Evolutionary conservation across 192 early-diverging fungal species (phyloP).

Genomic region (Umbelopsis sp.): DNA sequence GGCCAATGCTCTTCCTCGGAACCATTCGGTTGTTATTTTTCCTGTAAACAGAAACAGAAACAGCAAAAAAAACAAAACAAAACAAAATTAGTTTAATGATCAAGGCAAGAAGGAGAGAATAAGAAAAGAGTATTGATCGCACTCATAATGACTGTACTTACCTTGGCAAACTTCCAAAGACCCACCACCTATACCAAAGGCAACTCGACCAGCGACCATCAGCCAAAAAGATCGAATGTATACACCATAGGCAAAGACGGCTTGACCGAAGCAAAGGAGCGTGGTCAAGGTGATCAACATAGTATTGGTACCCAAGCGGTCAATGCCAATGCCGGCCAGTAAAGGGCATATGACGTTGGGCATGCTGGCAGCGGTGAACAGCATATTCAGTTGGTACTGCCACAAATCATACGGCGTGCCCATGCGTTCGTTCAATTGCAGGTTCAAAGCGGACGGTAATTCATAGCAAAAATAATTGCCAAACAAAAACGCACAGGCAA

Average conservation of each 20-base stretch:
- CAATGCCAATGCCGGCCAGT: conserved; percentile 52
- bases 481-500: conserved; percentile 44
- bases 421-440: conserved; percentile 43
- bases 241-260: conserved; percentile 63
- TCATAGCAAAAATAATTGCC: conserved; percentile 50
- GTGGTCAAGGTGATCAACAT: conserved; percentile 56
- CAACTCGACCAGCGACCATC: conserved; percentile 58
- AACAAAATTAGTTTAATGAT: too few species aligned
- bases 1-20: conserved; percentile 57
- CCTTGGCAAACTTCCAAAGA: conserved; percentile 64
- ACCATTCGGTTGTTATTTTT: conserved; percentile 63
- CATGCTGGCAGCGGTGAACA: conserved; percentile 42
- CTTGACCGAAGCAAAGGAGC: conserved; percentile 57
- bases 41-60: background rate
- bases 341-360: conserved; percentile 48
- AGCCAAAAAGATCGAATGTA: conserved; percentile 41
- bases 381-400: conserved; percentile 49
- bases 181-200: conserved; percentile 70
- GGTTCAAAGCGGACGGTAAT: conserved; percentile 40
- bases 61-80: too few species aligned
- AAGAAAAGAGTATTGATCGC: background rate
- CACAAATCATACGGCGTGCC: conserved; percentile 38
- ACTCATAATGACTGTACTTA: background rate
- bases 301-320: conserved; percentile 49
- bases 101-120: too few species aligned